phyloP scores from a whole-genome alignment of 176 grass and related monocot species.

The Thalia dealbata region DNA sequence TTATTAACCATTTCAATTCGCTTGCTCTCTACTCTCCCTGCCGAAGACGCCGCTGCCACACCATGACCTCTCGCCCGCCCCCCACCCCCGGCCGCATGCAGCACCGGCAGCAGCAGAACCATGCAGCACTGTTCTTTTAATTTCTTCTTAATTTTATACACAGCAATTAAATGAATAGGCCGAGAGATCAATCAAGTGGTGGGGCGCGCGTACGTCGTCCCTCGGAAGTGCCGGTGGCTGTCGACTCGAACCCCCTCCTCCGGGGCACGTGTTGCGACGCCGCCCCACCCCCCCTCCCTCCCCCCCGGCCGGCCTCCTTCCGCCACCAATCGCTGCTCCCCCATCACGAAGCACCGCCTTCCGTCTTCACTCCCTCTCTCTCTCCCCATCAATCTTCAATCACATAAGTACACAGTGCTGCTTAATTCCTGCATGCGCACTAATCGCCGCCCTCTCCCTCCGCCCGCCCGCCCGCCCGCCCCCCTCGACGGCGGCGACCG shows the following conservation, averaged over 20 bases:
- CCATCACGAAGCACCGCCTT: neutral
- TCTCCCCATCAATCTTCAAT: neutral
- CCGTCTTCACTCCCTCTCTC: neutral
- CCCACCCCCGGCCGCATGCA: no score
- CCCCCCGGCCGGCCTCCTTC: constrained; percentile 3
- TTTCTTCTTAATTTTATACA: no score
- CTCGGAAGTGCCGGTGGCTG: neutral
- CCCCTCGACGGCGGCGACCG: no score
- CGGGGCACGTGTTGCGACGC: neutral
- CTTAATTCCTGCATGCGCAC: no score
- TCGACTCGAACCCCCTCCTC: neutral
- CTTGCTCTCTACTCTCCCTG: constrained; percentile 14
- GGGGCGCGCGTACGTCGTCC: neutral
- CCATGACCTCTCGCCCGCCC: no score
- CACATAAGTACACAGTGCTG: no score
- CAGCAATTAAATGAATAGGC: neutral
- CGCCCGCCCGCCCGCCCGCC: no score
- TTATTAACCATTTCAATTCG: no score
- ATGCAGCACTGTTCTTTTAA: no score
- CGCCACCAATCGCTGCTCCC: constrained; percentile 16
- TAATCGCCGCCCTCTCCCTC: neutral
- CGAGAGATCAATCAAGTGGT: neutral
- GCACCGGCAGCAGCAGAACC: no score
- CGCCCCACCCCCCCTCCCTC: no score
- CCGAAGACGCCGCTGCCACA: neutral